Conservation (phyloP, 495 filamentous ascomycete species). For the Lasiosphaeria miniovina region DNA sequence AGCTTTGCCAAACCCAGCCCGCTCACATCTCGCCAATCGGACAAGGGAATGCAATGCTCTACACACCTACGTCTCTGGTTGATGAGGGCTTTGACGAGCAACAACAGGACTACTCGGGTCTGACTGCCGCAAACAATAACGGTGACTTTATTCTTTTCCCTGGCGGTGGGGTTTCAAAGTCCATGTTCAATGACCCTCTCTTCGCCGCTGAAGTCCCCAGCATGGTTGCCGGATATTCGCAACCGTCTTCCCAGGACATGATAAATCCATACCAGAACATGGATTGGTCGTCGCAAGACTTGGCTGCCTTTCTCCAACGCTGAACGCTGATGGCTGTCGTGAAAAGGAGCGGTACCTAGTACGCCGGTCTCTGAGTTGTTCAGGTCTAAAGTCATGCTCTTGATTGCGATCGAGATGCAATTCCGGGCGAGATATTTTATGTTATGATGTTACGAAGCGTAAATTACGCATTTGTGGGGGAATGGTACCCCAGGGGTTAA, state of each 20-base stretch:
- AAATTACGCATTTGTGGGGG: conserved; percentile 7
- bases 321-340: conserved; percentile 4
- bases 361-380: no score
- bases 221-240: conserved; percentile 36
- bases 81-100: conserved; percentile 51
- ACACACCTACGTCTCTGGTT: conserved; percentile 54
- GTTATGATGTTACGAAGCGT: conserved; percentile 26
- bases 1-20: conserved; percentile 35
- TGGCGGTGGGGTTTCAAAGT: conserved; percentile 24
- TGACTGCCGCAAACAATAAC: conserved; percentile 19
- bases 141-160: conserved; percentile 37
- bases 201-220: conserved; percentile 38
- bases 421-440: conserved; percentile 8
- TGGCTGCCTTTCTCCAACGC: conserved; percentile 27
- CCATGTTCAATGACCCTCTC: conserved; percentile 33
- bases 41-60: conserved; percentile 63
- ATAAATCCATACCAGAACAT: conserved; percentile 30
- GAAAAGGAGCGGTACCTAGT: no score
- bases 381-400: no score
- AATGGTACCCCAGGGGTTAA: neutral
- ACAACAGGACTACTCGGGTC: conserved; percentile 19
- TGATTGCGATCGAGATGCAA: no score
- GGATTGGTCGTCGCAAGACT: conserved; percentile 42
- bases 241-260: conserved; percentile 42
- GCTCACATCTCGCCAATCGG: conserved; percentile 60